These are phyloP conservation scores for Escovopsis weberi DNA, from an alignment of 2,329 filamentous ascomycete species.

Conservation along the genomic window DNA sequence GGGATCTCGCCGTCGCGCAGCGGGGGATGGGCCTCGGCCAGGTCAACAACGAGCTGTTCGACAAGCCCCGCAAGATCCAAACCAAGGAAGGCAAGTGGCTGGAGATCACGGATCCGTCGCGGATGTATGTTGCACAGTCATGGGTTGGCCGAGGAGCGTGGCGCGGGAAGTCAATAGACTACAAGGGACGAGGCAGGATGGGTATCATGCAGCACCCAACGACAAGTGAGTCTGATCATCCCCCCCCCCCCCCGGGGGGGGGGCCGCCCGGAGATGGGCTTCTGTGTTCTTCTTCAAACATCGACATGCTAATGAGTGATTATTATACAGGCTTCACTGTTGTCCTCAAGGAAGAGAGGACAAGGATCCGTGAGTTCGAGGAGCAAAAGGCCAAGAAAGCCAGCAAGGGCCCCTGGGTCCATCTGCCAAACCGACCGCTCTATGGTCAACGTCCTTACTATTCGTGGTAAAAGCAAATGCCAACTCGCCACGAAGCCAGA, in stretches of 20 bases:
- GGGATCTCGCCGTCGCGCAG: constrained; percentile 64
- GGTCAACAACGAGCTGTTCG: constrained; percentile 24
- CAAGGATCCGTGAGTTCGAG: constrained; percentile 63
- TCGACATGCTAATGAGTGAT: neutral
- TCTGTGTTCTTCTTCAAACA: too few relatives aligned
- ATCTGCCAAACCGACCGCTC: constrained; percentile 74
- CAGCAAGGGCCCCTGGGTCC: constrained; percentile 69
- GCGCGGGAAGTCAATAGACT: constrained; percentile 43
- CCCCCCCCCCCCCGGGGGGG: neutral
- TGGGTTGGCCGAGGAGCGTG: constrained; percentile 74
- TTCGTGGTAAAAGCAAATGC: constrained; percentile 51
- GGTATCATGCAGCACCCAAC: constrained; percentile 55
- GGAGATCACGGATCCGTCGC: constrained; percentile 57
- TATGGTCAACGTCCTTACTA: constrained; percentile 80
- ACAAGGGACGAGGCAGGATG: constrained; percentile 60
- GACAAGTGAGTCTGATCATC: constrained; percentile 46
- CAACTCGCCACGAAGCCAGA: neutral
- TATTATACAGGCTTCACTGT: constrained; percentile 50
- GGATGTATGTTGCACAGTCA: constrained; percentile 79
- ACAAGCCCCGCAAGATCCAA: constrained; percentile 39
- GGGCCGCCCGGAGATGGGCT: neutral
- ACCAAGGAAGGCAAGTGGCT: constrained; percentile 63
- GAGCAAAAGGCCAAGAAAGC: constrained; percentile 65
- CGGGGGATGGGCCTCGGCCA: constrained; percentile 69
- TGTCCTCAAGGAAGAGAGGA: constrained; percentile 86